Percentiles rank a stretch among this genome's conserved stretches.
Evolutionary conservation across 2,329 filamentous ascomycete genomes (phyloP).

Genomic region (Herpomyces periplanetae): DNA sequence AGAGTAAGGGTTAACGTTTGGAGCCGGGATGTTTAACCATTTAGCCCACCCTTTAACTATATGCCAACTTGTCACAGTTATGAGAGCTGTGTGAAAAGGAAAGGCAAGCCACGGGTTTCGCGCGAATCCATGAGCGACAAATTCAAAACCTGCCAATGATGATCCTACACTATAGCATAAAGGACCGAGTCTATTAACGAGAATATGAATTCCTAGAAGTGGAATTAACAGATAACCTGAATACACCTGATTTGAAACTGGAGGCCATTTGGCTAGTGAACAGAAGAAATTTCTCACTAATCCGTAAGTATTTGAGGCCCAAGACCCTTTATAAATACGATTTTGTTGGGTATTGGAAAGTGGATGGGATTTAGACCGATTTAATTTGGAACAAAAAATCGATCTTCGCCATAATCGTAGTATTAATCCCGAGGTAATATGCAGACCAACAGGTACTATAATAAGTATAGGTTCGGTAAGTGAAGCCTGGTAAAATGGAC

Average conservation of each 20-base stretch:
- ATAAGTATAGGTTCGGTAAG: conserved; percentile 43
- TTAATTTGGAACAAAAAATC: no score
- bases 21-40: conserved; percentile 28
- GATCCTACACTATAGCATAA: conserved; percentile 39
- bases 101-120: conserved; percentile 24
- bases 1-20: no score
- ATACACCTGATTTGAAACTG: no score
- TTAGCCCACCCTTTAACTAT: conserved; percentile 51
- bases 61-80: conserved; percentile 28
- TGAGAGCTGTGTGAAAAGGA: conserved; percentile 23
- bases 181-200: conserved; percentile 35
- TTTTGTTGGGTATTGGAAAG: conserved; percentile 11
- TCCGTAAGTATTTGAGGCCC: conserved; percentile 20
- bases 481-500: conserved; percentile 62
- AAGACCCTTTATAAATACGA: conserved; percentile 14
- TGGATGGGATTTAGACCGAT: conserved; percentile 29
- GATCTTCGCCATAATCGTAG: conserved; percentile 33
- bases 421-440: conserved; percentile 34
- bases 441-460: conserved; percentile 27
- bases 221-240: conserved; percentile 30
- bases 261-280: no score
- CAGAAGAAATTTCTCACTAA: conserved; percentile 26
- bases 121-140: conserved; percentile 49
- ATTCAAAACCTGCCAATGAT: conserved; percentile 46
- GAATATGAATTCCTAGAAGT: conserved; percentile 26